Base-by-base conservation (phyloP, 148 eudicot species). In the Rhododendron ovatum region DNA sequence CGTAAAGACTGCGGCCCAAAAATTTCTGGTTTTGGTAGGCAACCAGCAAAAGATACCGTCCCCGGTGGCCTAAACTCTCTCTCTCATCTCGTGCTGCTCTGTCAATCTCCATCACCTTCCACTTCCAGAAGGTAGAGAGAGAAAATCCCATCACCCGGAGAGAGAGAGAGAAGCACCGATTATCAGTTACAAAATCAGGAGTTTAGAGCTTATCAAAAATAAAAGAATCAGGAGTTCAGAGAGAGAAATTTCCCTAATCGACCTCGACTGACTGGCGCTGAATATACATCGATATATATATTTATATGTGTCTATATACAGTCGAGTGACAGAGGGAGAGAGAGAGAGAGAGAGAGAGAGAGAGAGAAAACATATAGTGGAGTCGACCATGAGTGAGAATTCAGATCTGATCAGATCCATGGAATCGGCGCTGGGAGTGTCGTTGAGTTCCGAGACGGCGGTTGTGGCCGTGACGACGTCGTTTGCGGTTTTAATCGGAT, bases 401-500 rank as follows among this genome's bases (percentile, higher is more conserved):
- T 85, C 94, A 47, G 87, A 91, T 55, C 88, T 92, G 87, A 85
- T 89, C 85, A 85, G 89, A 67, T 83, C 89, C 67, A 67, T 91
- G 17, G 94, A 92, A 50, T 91, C 94, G 82, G 53, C 85, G 57
- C 83, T 91, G 37, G 94, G 94, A 43, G 85, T 88, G 8, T 85
- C 92, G 3, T 69, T 91, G 77, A 91, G 87, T 83, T 35, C 88
- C 9, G 85, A 85, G 28, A 83, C 79, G 14, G 88, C 88, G 37
- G 26, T 86, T 22, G 61, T 92, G 84, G 77, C 89, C 11, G 85
- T 91, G 65, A 90, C 94, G 30, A 93, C 98, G 18, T 92, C 94
- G 17, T 80, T 93, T 48, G 96, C 98, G 24, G 89, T 92, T 82
- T 83, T 94, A 43, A n/a, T 91, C 0, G 98, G 96, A 8, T 75